Conservation (phyloP, 164 flowering plant species). For the Tinospora cordifolia region DNA sequence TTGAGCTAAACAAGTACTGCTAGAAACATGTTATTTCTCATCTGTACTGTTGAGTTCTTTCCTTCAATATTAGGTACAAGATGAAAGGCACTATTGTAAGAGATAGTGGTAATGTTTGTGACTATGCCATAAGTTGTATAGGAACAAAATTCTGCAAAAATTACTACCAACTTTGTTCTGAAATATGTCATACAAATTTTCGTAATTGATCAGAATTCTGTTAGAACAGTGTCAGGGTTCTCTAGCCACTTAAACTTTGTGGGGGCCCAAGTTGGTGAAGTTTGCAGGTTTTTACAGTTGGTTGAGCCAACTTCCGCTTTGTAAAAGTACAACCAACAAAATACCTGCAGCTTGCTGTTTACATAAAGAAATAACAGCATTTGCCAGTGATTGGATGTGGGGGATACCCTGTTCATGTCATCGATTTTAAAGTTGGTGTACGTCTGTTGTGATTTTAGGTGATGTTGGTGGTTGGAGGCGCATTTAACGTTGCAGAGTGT, state of each 20-base stretch:
- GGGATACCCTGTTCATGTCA: background rate
- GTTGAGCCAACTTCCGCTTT: background rate
- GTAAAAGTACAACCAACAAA: background rate
- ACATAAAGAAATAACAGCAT: background rate
- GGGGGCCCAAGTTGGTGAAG: background rate
- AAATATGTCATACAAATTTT: no score
- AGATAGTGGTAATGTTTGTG: no score
- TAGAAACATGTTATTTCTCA: background rate
- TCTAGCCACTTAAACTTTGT: background rate
- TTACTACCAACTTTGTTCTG: no score
- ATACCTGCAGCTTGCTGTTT: no score
- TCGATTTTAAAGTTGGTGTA: background rate
- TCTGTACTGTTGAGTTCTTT: background rate
- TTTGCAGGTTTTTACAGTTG: background rate
- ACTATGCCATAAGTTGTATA: no score
- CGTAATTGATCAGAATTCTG: no score
- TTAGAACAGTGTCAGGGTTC: background rate
- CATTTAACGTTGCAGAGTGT: background rate
- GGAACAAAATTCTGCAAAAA: no score
- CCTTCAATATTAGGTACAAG: background rate
- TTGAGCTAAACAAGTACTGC: background rate
- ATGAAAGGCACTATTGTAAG: background rate
- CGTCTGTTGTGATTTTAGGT: background rate
- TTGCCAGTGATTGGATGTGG: background rate
- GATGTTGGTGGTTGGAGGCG: background rate